phyloP scores from a whole-genome alignment of 306 rosid species.

The Mimosa pudica region DNA sequence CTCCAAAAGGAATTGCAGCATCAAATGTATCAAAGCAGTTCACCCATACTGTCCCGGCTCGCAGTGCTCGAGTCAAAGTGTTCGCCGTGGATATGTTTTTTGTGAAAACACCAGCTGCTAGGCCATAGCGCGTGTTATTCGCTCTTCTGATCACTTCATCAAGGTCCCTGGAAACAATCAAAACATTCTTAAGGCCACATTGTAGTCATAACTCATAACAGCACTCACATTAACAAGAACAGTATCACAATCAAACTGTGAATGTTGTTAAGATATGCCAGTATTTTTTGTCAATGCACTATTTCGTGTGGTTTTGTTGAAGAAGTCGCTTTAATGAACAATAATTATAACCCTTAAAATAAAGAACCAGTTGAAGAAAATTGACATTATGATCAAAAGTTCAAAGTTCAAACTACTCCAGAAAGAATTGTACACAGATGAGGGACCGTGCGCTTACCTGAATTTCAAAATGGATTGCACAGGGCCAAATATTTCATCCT shows the following conservation, averaged over 20 bases:
- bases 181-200: not conserved
- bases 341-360: not conserved
- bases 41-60: conserved; percentile 78
- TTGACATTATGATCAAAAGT: not conserved
- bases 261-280: not conserved
- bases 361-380: not conserved
- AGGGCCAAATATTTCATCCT: conserved; percentile 93
- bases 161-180: conserved; percentile 53
- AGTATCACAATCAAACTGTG: not conserved
- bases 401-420: not conserved
- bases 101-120: conserved; percentile 90
- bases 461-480: conserved; percentile 85
- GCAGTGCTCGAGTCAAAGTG: conserved; percentile 67
- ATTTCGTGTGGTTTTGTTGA: not conserved
- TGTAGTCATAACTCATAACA: not conserved
- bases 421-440: not conserved
- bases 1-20: conserved; percentile 95
- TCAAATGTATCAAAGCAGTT: conserved; percentile 83
- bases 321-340: not conserved
- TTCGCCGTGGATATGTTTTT: conserved; percentile 73
- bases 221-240: not conserved
- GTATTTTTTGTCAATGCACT: not conserved
- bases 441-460: conserved; percentile 55
- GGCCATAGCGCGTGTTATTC: conserved; percentile 68
- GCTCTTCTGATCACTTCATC: conserved; percentile 79